phyloP scores from a whole-genome alignment of 208 protist species.

The Trypanosomatidae sp. region DNA sequence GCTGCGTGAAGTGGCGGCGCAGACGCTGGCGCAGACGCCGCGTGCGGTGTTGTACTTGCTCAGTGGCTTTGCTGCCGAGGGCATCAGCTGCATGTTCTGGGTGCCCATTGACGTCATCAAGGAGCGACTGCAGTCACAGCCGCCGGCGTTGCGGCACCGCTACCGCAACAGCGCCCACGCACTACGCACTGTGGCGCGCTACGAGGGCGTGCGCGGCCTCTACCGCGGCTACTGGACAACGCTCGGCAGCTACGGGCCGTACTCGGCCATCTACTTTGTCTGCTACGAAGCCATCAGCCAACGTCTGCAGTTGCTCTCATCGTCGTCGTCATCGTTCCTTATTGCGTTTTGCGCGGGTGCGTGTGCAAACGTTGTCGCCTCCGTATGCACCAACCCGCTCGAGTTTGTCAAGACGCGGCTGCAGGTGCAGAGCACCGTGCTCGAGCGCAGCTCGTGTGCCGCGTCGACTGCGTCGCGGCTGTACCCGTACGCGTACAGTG shows the following conservation, averaged over 20 bases:
- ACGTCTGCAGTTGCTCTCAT: conserved; percentile 6
- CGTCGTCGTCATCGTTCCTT: conserved; percentile 2
- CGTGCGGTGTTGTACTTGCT: conserved; percentile 27
- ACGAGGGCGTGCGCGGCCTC: conserved; percentile 56
- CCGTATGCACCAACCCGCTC: conserved; percentile 69
- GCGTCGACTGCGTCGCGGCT: neutral
- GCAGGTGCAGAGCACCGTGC: conserved; percentile 70
- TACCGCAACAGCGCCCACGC: conserved; percentile 59
- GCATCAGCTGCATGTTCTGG: conserved; percentile 76
- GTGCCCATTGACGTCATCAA: conserved; percentile 82
- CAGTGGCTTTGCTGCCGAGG: conserved; percentile 58
- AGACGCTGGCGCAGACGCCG: conserved; percentile 4
- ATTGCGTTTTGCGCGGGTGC: conserved; percentile 39
- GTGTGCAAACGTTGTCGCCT: conserved; percentile 41
- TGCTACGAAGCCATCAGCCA: conserved; percentile 52
- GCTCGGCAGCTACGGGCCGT: conserved; percentile 77
- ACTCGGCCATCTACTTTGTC: conserved; percentile 82
- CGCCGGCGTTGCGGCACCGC: conserved; percentile 22
- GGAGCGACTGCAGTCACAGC: conserved; percentile 77
- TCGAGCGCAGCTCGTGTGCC: conserved; percentile 10
- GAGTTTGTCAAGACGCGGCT: conserved; percentile 86
- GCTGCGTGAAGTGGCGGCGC: neutral
- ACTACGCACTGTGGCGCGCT: conserved; percentile 24
- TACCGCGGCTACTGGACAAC: conserved; percentile 84
- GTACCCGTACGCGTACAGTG: conserved; percentile 49